Conservation (phyloP, 2,329 filamentous ascomycete species). For the Hysterium pulicare region DNA sequence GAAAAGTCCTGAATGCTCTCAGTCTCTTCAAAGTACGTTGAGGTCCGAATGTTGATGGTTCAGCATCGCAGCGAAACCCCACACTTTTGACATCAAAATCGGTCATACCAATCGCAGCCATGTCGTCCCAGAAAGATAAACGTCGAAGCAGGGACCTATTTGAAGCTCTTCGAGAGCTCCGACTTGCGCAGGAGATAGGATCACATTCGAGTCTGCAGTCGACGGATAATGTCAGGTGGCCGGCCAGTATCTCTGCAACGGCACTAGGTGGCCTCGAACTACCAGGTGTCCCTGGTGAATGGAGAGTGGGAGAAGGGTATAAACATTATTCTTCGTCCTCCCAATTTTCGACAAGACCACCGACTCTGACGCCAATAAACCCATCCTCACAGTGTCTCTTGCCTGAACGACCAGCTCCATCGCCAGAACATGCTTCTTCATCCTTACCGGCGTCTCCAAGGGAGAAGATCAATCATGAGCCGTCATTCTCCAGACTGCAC, state of each 20-base stretch:
- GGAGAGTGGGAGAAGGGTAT: neutral
- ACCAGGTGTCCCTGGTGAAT: constrained; percentile 1
- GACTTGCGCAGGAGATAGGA: neutral
- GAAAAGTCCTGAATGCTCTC: no score
- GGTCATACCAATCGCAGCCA: no score
- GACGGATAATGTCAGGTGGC: neutral
- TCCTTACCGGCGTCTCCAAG: neutral
- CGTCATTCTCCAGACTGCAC: constrained; percentile 2
- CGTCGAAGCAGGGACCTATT: neutral
- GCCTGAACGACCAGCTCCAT: neutral
- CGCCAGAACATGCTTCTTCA: no score
- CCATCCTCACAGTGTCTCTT: neutral
- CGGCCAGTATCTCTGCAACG: neutral
- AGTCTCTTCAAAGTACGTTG: no score
- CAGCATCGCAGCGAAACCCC: no score
- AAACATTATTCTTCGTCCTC: neutral
- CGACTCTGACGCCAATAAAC: no score
- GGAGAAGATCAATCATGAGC: neutral
- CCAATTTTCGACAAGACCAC: neutral
- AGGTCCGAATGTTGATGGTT: no score
- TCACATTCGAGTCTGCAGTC: neutral
- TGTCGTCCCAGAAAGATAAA: neutral
- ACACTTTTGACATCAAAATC: no score
- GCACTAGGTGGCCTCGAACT: neutral
- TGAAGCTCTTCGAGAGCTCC: neutral